Evolutionary conservation across 2,329 filamentous ascomycete species (phyloP), one percentile per base, ranked within the genome.

Genomic region (Aureobasidium sp.): DNA sequence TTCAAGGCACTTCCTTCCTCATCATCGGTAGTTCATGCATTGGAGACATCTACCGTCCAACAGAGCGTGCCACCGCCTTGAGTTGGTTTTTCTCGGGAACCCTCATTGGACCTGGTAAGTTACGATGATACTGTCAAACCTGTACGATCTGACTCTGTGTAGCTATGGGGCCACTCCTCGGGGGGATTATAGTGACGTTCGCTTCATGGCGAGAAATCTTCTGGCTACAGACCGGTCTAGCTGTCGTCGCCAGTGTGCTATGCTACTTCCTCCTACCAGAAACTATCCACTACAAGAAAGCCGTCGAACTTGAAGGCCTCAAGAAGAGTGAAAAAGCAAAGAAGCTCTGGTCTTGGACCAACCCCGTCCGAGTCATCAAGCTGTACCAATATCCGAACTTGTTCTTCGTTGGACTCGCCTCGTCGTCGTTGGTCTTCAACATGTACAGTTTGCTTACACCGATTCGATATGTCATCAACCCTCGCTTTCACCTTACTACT

Each of bases 121-220:
- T 38, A 53, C 20, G 1, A 31, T 8, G 4, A 7, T 8, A 8
- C 10, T 11, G 23, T 23, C 13, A 15, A 33, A 7, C 20, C 9
- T 33, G 2, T 27, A 16, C 10, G n/a, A 23, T 51, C 59, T 53
- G 13, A 62, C 59, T 18, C 36, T 43, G 11, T 33, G 2, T 43
- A 62, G 90, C 89, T 0, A 83, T 92, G 72, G 91, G 92, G 2
- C 87, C 88, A 0, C 92, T 93, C 71, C 81, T 94, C 13, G 88
- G 92, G 64, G 93, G 92, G 29, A 89, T 94, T 51, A 93, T 95
- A 59, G 91, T 94, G 20, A 94, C 91, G 0, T 94, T 89, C 76
- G 83, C 85, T 9, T 87, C 84, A 2, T 95, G 93, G 93, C 85
- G 91, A 23, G 87, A 87, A 48, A 93, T 94, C 62, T 94, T 94